These are phyloP conservation scores for Alnus rubra DNA, from an alignment of 306 rosid genomes.

Conservation along the genomic window DNA sequence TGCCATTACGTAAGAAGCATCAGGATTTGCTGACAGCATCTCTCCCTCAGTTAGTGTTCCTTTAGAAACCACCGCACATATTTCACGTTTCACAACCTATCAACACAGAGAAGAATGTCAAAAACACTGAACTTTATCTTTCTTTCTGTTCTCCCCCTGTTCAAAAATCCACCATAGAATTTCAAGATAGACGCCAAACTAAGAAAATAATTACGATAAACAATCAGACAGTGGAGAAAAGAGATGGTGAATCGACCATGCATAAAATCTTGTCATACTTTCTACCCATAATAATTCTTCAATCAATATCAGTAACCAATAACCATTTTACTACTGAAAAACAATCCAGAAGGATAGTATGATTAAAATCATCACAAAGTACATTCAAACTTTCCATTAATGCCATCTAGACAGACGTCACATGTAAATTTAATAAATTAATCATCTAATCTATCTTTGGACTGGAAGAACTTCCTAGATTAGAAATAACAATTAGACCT, in stretches of 20 bases:
- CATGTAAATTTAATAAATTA: not conserved
- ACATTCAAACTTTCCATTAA: not conserved
- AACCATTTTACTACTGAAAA: not conserved
- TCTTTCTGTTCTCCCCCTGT: constrained; percentile 13
- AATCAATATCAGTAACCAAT: not conserved
- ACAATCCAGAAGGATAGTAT: not conserved
- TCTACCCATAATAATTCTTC: not conserved
- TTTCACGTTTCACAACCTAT: constrained; percentile 93
- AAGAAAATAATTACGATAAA: not conserved
- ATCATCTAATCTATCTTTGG: not conserved
- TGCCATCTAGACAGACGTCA: not conserved
- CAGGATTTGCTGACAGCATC: constrained; percentile 75
- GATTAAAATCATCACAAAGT: not conserved
- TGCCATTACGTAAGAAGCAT: constrained; percentile 86
- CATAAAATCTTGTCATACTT: not conserved
- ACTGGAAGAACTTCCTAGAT: not conserved
- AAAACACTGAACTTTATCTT: constrained; percentile 14
- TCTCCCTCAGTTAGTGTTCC: constrained; percentile 92
- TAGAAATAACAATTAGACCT: not conserved
- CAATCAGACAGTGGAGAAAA: not conserved
- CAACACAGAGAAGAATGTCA: constrained; percentile 19
- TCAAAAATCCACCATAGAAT: not conserved
- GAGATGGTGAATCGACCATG: not conserved
- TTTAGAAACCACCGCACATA: constrained; percentile 90
- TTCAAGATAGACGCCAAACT: constrained; percentile 12